These are phyloP conservation scores for Scytalidium sp. DNA, from an alignment of 2,329 filamentous ascomycete genomes.

Conservation along the genomic window DNA sequence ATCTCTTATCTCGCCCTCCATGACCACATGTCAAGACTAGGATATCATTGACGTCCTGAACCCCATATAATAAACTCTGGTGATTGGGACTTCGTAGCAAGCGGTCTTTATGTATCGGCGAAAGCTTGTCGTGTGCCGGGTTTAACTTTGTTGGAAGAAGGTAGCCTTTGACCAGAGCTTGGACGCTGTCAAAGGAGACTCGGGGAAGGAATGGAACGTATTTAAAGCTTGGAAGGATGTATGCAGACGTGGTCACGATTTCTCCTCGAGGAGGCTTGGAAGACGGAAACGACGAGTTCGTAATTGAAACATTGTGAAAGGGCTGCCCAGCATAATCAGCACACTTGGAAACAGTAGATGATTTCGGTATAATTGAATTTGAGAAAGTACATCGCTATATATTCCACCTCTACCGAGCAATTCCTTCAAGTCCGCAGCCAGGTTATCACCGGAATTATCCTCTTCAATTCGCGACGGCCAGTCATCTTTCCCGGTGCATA, in stretches of 20 bases:
- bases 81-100: conserved; percentile 49
- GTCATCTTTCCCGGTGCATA: conserved; percentile 77
- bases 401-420: conserved; percentile 63
- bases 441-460: conserved; percentile 63
- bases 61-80: conserved; percentile 49
- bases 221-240: conserved; percentile 80
- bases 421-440: conserved; percentile 70
- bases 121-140: conserved; percentile 53
- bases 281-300: conserved; percentile 72
- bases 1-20: conserved; percentile 75
- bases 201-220: conserved; percentile 72
- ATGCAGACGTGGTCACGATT: conserved; percentile 59
- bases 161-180: conserved; percentile 61
- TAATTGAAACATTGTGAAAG: conserved; percentile 75
- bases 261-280: conserved; percentile 31
- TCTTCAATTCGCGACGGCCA: conserved; percentile 86
- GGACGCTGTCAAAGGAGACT: conserved; percentile 51
- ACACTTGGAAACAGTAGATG: neutral
- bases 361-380: neutral
- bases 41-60: conserved; percentile 62
- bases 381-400: conserved; percentile 61
- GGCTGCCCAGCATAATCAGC: conserved; percentile 50
- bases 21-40: conserved; percentile 89
- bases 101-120: conserved; percentile 54
- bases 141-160: conserved; percentile 63